These are phyloP conservation scores for Plenodomus lindquistii DNA, from an alignment of 2,329 filamentous ascomycete species.

Conservation along the genomic window DNA sequence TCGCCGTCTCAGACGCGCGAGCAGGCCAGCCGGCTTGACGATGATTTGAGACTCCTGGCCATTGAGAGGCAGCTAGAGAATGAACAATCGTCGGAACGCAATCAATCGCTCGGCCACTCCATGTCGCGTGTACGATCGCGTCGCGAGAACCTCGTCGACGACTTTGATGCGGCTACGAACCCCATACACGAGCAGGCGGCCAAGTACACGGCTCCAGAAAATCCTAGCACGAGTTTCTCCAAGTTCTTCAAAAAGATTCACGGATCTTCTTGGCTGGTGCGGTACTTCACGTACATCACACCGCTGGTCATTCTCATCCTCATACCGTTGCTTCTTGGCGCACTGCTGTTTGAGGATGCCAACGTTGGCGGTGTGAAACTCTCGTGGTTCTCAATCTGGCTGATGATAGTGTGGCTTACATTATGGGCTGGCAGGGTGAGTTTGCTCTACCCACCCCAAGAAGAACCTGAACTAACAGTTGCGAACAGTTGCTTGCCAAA, in stretches of 20 bases:
- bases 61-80: conserved; percentile 64
- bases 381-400: conserved; percentile 93
- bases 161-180: conserved; percentile 69
- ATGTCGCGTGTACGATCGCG: conserved; percentile 58
- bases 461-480: conserved; percentile 7
- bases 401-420: conserved; percentile 90
- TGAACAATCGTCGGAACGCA: conserved; percentile 42
- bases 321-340: conserved; percentile 69
- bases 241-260: conserved; percentile 68
- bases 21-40: conserved; percentile 63
- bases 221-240: conserved; percentile 64
- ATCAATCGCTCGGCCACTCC: conserved; percentile 46
- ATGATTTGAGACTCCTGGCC: conserved; percentile 67
- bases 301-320: conserved; percentile 67
- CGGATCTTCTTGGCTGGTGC: conserved; percentile 66
- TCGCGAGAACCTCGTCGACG: conserved; percentile 62
- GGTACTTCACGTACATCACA: conserved; percentile 73
- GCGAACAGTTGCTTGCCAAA: conserved; percentile 62
- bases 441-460: conserved; percentile 2
- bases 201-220: conserved; percentile 66
- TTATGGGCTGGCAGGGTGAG: conserved; percentile 74
- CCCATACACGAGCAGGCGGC: conserved; percentile 69
- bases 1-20: conserved; percentile 64
- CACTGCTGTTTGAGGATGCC: conserved; percentile 60
- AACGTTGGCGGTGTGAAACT: conserved; percentile 75